These are phyloP conservation scores for Dactylellina cionopaga DNA, from an alignment of 2,329 filamentous ascomycete genomes.

Conservation along the genomic window DNA sequence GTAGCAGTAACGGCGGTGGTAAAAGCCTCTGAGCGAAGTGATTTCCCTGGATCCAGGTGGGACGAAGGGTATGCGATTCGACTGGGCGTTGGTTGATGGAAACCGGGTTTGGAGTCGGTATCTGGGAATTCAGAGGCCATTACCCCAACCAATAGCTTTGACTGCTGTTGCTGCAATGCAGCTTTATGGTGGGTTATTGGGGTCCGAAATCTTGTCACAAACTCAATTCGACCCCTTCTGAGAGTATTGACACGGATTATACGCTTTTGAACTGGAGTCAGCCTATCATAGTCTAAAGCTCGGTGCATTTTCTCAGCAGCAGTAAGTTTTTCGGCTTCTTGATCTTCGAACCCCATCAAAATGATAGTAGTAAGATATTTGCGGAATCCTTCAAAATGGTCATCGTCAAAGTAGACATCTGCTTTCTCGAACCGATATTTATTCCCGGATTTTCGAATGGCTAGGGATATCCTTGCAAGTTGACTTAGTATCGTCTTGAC, in stretches of 20 bases:
- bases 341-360: neutral
- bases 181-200: neutral
- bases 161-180: neutral
- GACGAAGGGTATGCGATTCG: neutral
- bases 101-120: neutral
- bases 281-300: neutral
- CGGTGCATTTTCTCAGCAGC: neutral
- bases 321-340: neutral
- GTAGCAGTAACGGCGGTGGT: neutral
- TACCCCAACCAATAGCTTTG: neutral
- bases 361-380: neutral
- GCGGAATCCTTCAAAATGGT: neutral
- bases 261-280: neutral
- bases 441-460: neutral
- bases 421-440: neutral
- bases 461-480: neutral
- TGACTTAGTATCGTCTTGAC: neutral
- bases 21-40: neutral
- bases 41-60: neutral
- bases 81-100: neutral
- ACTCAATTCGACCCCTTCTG: neutral
- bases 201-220: neutral
- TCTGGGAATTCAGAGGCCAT: neutral
- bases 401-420: neutral
- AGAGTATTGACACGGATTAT: neutral